phyloP scores from a whole-genome alignment of 73 alveolate species.

The Uronychia setigera region DNA sequence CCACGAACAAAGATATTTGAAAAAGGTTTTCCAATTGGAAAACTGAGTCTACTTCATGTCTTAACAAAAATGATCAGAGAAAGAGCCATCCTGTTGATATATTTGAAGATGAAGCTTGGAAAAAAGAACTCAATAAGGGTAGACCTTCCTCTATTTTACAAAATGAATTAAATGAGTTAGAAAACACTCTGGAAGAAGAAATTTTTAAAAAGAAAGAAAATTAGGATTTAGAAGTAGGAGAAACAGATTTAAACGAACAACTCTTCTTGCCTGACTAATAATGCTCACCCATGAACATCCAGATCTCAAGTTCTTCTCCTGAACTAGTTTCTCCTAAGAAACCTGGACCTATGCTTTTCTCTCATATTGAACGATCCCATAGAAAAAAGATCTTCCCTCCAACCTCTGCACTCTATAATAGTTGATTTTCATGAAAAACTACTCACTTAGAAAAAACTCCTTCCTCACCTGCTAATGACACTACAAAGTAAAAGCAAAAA shows the following conservation, averaged over 20 bases:
- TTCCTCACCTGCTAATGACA: too few species aligned
- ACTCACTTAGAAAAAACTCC: neutral
- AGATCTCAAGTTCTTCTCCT: neutral
- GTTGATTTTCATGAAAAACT: neutral
- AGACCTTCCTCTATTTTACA: neutral
- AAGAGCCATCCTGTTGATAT: neutral
- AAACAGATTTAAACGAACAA: neutral
- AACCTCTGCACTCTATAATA: neutral
- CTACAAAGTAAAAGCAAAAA: too few species aligned
- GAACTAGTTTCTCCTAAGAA: neutral
- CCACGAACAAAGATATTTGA: neutral
- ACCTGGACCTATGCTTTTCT: neutral
- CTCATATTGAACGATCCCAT: neutral
- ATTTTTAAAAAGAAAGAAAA: neutral
- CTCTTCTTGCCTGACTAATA: neutral
- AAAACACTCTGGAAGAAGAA: neutral
- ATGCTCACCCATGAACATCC: neutral
- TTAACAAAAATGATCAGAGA: too few species aligned
- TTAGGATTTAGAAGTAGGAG: neutral
- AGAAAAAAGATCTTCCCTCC: neutral
- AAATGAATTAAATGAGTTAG: neutral
- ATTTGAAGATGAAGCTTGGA: neutral
- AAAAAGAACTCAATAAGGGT: neutral
- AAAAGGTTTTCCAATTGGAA: neutral
- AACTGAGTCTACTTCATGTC: too few species aligned